Percentiles rank a stretch among this genome's conserved stretches.
phyloP scores from a whole-genome alignment of 2,329 filamentous ascomycete genomes.

The Berkeleyomyces rouxiae region DNA sequence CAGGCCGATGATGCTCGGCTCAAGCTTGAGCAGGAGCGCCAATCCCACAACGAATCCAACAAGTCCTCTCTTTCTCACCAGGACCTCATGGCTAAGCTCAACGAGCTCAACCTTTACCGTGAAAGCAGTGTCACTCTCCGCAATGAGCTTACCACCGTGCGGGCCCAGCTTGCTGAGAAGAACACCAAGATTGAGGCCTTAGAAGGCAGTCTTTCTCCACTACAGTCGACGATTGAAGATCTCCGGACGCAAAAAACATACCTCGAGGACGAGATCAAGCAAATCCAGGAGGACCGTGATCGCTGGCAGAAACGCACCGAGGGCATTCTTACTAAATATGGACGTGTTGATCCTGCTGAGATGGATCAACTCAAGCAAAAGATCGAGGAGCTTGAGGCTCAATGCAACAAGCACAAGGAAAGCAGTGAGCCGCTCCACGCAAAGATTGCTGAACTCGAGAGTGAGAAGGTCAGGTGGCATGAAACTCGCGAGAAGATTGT shows the following conservation, averaged over 20 bases:
- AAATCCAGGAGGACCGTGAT: conserved; percentile 81
- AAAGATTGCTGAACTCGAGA: conserved; percentile 37
- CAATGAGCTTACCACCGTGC: conserved; percentile 66
- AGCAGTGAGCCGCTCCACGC: conserved; percentile 35
- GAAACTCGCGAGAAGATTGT: conserved; percentile 36
- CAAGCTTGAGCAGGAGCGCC: conserved; percentile 80
- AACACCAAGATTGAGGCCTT: conserved; percentile 59
- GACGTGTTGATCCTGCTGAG: conserved; percentile 84
- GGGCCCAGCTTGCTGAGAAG: conserved; percentile 60
- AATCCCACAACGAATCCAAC: conserved; percentile 54
- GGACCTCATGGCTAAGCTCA: conserved; percentile 84
- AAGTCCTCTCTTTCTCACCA: conserved; percentile 64
- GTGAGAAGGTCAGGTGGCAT: conserved; percentile 38
- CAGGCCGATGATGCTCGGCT: conserved; percentile 80
- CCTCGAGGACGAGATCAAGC: conserved; percentile 73
- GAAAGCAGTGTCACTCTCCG: conserved; percentile 88
- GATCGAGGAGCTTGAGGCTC: conserved; percentile 47
- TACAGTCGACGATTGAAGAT: conserved; percentile 65
- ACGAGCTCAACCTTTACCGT: conserved; percentile 87
- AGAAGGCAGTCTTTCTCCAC: conserved; percentile 57
- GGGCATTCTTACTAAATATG: conserved; percentile 89
- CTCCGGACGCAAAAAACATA: conserved; percentile 66
- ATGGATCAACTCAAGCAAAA: conserved; percentile 76
- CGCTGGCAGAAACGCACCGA: conserved; percentile 92
- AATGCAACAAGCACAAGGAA: conserved; percentile 41